Conservation (phyloP, 257 asterid species). For the Penstemon davidsonii region DNA sequence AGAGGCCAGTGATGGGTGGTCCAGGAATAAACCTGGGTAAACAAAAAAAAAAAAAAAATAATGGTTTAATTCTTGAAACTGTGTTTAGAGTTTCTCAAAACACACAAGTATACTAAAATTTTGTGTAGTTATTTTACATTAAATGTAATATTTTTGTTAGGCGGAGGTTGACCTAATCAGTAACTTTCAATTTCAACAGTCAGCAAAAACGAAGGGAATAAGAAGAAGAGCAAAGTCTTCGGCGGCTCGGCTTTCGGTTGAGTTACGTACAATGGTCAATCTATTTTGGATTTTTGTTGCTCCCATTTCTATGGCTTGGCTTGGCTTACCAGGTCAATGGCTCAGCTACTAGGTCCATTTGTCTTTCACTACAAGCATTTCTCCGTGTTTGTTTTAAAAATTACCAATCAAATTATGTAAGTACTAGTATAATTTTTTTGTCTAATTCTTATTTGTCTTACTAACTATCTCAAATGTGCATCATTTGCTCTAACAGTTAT, state of each 20-base stretch:
- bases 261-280: not conserved
- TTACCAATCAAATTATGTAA: not conserved
- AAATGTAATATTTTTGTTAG: not conserved
- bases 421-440: too few relatives aligned
- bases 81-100: too few relatives aligned
- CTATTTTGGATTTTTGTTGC: not conserved
- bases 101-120: too few relatives aligned
- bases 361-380: not conserved
- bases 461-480: too few relatives aligned
- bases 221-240: slow-evolving; percentile 14
- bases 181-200: slow-evolving; percentile 45
- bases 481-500: too few relatives aligned
- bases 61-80: too few relatives aligned
- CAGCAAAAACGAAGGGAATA: slow-evolving; percentile 26
- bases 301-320: not conserved
- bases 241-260: slow-evolving; percentile 38
- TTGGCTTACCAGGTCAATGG: not conserved
- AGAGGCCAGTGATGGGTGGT: too few relatives aligned
- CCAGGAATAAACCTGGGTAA: too few relatives aligned
- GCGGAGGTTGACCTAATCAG: slow-evolving; percentile 44
- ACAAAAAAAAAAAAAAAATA: too few relatives aligned
- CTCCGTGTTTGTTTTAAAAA: slow-evolving; percentile 2
- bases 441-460: too few relatives aligned
- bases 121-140: too few relatives aligned
- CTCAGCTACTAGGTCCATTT: slow-evolving; percentile 21